A percentile compares a stretch with the other conserved stretches of the same genome.
Conservation (phyloP, 2,329 filamentous ascomycete species). For the Aspergillus terreus region DNA sequence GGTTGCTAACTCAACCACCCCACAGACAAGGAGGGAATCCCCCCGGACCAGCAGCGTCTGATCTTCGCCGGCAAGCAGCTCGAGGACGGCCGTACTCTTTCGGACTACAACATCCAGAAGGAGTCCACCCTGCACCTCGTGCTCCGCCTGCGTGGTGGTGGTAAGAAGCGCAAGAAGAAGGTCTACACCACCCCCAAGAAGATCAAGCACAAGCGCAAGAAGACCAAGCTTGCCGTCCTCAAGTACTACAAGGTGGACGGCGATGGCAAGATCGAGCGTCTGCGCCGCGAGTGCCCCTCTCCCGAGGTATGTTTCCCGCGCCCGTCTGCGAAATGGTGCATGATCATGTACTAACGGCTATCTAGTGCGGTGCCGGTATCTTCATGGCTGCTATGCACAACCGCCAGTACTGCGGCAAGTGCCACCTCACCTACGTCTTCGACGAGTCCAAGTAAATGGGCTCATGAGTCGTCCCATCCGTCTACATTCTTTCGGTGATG, state of each 20-base stretch:
- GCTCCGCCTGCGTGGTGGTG: constrained; percentile 95
- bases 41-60: constrained; percentile 97
- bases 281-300: constrained; percentile 93
- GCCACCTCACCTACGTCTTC: constrained; percentile 69
- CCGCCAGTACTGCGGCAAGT: constrained; percentile 88
- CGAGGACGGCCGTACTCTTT: constrained; percentile 97
- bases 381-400: constrained; percentile 99
- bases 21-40: constrained; percentile 98
- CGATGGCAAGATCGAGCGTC: constrained; percentile 99
- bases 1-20: neutral
- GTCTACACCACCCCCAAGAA: constrained; percentile 99
- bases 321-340: neutral
- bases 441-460: constrained; percentile 58
- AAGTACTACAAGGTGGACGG: constrained; percentile 99
- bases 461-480: constrained; percentile 13
- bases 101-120: constrained; percentile 99
- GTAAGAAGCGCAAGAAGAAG: constrained; percentile 99
- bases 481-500: constrained; percentile 12
- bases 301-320: constrained; percentile 66
- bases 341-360: constrained; percentile 3
- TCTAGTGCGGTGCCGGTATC: constrained; percentile 95
- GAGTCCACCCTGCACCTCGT: constrained; percentile 98
- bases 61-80: constrained; percentile 99
- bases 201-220: constrained; percentile 99
- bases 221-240: constrained; percentile 99